A percentile compares a stretch with the other conserved stretches of the same genome.
Conservation (phyloP, 163 green algal species). For the Volvox carteri region DNA sequence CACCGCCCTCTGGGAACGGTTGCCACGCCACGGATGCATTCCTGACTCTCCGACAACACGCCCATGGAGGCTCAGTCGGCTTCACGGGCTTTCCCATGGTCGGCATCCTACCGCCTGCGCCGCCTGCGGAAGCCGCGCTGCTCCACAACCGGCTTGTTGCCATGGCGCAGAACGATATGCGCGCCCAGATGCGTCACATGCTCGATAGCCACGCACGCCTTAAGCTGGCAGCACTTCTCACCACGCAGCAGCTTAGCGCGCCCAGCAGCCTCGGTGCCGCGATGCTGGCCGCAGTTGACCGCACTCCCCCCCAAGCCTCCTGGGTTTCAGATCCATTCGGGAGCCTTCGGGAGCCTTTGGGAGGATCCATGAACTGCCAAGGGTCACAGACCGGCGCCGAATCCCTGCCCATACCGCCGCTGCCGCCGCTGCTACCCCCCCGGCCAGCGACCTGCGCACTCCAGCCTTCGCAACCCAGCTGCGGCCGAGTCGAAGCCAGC, state of each 20-base stretch:
- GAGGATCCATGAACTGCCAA: background rate
- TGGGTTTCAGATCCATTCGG: background rate
- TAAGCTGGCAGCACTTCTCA: slow-evolving; percentile 29
- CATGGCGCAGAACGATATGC: slow-evolving; percentile 35
- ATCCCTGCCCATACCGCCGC: background rate
- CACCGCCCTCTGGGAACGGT: background rate
- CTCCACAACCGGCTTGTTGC: slow-evolving; percentile 1
- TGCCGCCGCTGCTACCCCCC: background rate
- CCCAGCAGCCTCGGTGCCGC: slow-evolving; percentile 14
- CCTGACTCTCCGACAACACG: background rate
- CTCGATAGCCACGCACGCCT: slow-evolving; percentile 34
- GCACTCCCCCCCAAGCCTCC: background rate
- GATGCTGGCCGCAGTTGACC: slow-evolving; percentile 24
- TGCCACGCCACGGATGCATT: background rate
- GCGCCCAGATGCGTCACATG: slow-evolving; percentile 7
- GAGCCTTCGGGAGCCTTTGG: background rate
- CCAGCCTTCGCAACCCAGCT: no score
- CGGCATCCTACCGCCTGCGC: background rate
- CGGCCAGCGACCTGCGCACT: background rate
- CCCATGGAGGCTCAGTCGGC: background rate
- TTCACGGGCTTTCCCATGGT: background rate
- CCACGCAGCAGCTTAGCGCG: background rate
- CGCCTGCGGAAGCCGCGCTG: background rate
- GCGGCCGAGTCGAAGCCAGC: background rate
- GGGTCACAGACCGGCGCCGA: background rate